Base-by-base conservation (phyloP, 2,329 filamentous ascomycete species). In the Aotearoamyces nothofagi region DNA sequence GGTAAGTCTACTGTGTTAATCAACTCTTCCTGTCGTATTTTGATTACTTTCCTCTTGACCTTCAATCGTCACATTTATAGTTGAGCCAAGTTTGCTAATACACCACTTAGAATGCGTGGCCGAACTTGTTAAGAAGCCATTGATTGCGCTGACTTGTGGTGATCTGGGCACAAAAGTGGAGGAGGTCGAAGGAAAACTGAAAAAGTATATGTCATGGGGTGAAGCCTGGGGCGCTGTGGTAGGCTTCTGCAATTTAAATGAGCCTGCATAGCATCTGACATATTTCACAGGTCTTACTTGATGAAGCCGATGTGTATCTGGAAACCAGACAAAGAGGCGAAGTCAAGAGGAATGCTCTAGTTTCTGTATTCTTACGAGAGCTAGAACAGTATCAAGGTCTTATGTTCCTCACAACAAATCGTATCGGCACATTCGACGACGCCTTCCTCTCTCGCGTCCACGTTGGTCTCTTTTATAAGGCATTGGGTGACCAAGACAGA, bases 171-270 rank as follows among this genome's bases (percentile, higher is more conserved):
- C 53, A 28, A 52, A 51, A 20, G 49, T 60, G 0, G 47, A 47
- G 1, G 40, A 46, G 6, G 47, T 66, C 5, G 60, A 60, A 5
- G 41, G 49, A 8, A 57, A 58, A 24, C 45, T 68, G 32, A 54
- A 57, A 33, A 47, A 50, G n/a, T 49, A 56, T 14, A 59, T 68
- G 17, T 48, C 54, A 31, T 55, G 63, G 38, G 62, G 60, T 3
- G 53, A 53, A 0, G 52, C 54, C 9, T 67, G 62, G 61, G 52
- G 57, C 22, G 59, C 56, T 9, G 55, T 66, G 4, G 42, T 65
- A 11, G 30, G 43, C n/a, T n/a, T n/a, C n/a, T n/a, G n/a, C n/a
- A n/a, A n/a, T n/a, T n/a, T n/a, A n/a, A n/a, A n/a, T n/a, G n/a
- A n/a, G n/a, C n/a, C n/a, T n/a, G n/a, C n/a, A n/a, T n/a, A n/a